Evolutionary conservation across 345 rosid genomes (phyloP).

Genomic region (Capsella bursapastoris): DNA sequence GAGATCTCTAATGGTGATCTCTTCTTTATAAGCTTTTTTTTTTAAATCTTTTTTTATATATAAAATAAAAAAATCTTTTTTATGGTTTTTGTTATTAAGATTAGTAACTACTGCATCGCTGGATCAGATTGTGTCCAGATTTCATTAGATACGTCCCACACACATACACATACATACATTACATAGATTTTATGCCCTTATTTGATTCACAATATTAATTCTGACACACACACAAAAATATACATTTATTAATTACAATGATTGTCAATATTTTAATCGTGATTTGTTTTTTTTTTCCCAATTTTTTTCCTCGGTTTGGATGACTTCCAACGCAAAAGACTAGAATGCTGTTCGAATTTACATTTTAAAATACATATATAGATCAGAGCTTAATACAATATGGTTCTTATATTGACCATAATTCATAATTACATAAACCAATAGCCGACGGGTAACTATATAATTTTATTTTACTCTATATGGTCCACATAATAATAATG

Average conservation of each 20-base stretch:
- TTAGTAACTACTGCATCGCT: constrained; percentile 82
- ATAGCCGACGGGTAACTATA: neutral
- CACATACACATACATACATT: constrained; percentile 43
- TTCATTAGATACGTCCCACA: constrained; percentile 53
- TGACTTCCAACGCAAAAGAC: constrained; percentile 36
- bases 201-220: neutral
- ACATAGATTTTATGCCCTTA: constrained; percentile 73
- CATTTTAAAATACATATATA: neutral
- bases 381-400: constrained; percentile 31
- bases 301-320: constrained; percentile 22
- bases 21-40: constrained; percentile 35
- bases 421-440: constrained; percentile 16
- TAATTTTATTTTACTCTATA: constrained; percentile 12
- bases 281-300: neutral
- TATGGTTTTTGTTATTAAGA: constrained; percentile 43
- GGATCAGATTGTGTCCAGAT: constrained; percentile 90
- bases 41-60: neutral
- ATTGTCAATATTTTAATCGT: constrained; percentile 23
- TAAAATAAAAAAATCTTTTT: neutral
- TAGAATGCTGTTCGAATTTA: constrained; percentile 18
- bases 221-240: neutral
- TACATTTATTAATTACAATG: constrained; percentile 32
- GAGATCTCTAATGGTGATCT: constrained; percentile 54
- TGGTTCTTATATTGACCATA: constrained; percentile 3
- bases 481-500: neutral